Conservation (phyloP, 495 filamentous ascomycete genomes). For the Cetradonia linearis region DNA sequence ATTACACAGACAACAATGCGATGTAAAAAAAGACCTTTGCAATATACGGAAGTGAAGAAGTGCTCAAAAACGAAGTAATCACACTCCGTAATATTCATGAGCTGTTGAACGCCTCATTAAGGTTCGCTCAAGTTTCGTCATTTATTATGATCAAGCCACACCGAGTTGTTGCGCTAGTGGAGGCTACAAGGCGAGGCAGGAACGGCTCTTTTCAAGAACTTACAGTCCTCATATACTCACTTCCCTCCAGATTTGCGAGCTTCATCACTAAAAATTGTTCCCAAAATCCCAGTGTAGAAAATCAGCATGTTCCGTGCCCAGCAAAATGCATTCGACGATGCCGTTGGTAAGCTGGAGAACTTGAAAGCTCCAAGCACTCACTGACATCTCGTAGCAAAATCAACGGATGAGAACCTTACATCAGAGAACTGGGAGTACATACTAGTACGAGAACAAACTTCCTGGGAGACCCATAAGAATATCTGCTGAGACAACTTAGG, state of each 20-base stretch:
- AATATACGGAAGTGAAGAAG: background rate
- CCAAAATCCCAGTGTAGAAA: background rate
- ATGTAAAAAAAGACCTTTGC: background rate
- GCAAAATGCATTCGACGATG: conserved; percentile 71
- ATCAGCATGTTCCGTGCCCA: conserved; percentile 67
- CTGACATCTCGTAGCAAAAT: conserved; percentile 60
- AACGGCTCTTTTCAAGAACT: background rate
- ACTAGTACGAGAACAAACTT: conserved; percentile 43
- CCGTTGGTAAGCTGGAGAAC: conserved; percentile 51
- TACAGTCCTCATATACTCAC: background rate
- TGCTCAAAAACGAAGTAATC: background rate
- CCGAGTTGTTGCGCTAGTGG: conserved; percentile 4
- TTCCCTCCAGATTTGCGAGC: background rate
- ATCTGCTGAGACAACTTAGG: conserved; percentile 35
- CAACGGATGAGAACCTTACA: conserved; percentile 96
- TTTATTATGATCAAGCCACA: conserved; percentile 12
- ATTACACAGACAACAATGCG: background rate
- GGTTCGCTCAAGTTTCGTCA: conserved; percentile 9
- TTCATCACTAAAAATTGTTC: background rate
- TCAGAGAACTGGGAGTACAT: conserved; percentile 98
- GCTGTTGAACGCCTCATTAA: background rate
- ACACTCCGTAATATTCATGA: background rate
- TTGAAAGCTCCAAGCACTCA: conserved; percentile 13
- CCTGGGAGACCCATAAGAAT: background rate
- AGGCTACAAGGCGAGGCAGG: conserved; percentile 8